Conservation (phyloP, 2,329 filamentous ascomycete genomes). For the Paraphoma chrysanthemicola region DNA sequence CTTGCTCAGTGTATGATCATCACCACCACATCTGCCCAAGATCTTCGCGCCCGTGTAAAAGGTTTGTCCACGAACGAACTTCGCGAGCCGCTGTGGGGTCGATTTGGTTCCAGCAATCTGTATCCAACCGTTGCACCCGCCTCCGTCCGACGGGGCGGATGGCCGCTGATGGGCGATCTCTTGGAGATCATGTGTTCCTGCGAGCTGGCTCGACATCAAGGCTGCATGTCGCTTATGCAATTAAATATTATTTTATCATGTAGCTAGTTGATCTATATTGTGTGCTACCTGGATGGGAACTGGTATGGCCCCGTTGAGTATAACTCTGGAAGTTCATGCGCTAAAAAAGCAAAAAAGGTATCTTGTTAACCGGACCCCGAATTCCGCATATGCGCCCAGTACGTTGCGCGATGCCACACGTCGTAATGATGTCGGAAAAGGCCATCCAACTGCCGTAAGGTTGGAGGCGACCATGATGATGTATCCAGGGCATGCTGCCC, state of each 20-base stretch:
- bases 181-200: background rate
- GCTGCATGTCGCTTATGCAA: conserved; percentile 1
- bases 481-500: background rate
- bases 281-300: background rate
- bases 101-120: conserved; percentile 4
- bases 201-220: background rate
- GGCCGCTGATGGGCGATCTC: background rate
- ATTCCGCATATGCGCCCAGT: conserved; percentile 1
- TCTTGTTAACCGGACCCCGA: conserved; percentile 1
- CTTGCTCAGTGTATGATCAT: background rate
- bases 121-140: conserved; percentile 7
- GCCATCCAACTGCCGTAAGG: conserved; percentile 9
- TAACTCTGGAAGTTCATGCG: background rate
- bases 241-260: conserved; percentile 7
- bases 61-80: background rate
- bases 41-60: background rate
- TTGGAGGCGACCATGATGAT: conserved; percentile 1
- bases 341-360: conserved; percentile 7
- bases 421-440: conserved; percentile 3
- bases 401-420: background rate
- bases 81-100: background rate
- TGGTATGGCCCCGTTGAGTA: background rate
- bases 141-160: conserved; percentile 5
- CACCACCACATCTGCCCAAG: background rate
- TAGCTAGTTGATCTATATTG: conserved; percentile 4